phyloP scores from a whole-genome alignment of 257 asterid genomes.

The Solanum pennellii region DNA sequence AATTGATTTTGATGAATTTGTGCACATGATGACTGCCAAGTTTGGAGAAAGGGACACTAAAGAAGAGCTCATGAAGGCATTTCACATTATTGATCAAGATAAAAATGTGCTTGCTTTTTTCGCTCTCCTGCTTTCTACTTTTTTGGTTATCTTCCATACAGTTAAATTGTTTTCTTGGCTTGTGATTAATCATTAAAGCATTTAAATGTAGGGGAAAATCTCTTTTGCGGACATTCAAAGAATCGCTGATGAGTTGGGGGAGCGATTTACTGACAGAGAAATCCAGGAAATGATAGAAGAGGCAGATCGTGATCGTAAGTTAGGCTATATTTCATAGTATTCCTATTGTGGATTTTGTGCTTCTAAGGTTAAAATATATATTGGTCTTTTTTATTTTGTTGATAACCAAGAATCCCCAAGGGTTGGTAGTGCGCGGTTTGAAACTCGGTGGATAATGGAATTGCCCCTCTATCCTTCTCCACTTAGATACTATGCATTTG shows the following conservation, averaged over 20 bases:
- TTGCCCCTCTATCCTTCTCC: not conserved
- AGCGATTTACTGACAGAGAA: slow-evolving; percentile 57
- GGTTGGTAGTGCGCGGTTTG: not conserved
- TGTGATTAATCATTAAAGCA: not conserved
- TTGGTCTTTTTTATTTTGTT: not conserved
- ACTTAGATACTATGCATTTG: not conserved
- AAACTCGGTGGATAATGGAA: not conserved
- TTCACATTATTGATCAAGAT: slow-evolving; percentile 81
- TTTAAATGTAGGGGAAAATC: slow-evolving; percentile 60
- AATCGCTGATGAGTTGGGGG: slow-evolving; percentile 73
- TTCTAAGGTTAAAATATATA: not conserved
- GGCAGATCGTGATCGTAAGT: slow-evolving; percentile 94
- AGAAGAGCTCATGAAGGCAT: slow-evolving; percentile 93
- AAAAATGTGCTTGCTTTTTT: slow-evolving; percentile 40
- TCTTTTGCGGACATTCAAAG: slow-evolving; percentile 84
- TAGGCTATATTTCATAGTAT: slow-evolving; percentile 1
- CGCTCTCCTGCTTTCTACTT: not conserved
- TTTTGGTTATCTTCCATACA: not conserved
- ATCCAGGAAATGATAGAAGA: slow-evolving; percentile 82
- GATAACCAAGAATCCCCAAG: not conserved
- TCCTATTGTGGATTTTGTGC: not conserved
- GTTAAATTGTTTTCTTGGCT: slow-evolving; percentile 2
- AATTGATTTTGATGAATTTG: slow-evolving; percentile 79
- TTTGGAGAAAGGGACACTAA: slow-evolving; percentile 85
- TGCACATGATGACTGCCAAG: slow-evolving; percentile 91